These are phyloP conservation scores for Trypanosoma cruzi DNA, from an alignment of 208 protist species.

Conservation along the genomic window DNA sequence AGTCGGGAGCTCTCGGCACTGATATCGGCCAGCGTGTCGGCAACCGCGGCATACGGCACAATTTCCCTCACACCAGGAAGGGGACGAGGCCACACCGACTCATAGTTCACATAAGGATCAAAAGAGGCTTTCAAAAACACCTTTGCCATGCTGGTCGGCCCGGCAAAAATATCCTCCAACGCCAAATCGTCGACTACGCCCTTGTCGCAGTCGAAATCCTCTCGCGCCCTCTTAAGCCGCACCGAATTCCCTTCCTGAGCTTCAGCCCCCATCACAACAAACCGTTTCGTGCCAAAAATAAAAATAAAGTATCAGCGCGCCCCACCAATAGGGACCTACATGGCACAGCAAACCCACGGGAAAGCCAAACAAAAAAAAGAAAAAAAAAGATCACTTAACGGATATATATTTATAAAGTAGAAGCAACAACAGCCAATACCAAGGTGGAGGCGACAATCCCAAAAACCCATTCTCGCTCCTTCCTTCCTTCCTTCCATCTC, in stretches of 20 bases:
- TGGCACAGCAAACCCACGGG: background rate
- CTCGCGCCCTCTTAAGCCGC: background rate
- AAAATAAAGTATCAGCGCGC: background rate
- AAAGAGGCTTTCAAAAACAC: slow-evolving; percentile 55
- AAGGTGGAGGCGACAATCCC: background rate
- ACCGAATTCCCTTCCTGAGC: background rate
- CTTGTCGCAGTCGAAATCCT: slow-evolving; percentile 25
- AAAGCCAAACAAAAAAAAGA: slow-evolving; percentile 9
- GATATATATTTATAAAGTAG: slow-evolving; percentile 22
- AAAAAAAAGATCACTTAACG: slow-evolving; percentile 18
- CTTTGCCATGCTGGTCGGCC: slow-evolving; percentile 79
- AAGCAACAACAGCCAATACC: background rate
- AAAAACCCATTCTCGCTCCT: background rate
- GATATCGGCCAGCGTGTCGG: slow-evolving; percentile 82
- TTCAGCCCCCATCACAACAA: background rate
- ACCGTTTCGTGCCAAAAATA: background rate
- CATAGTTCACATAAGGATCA: slow-evolving; percentile 38
- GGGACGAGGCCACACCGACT: slow-evolving; percentile 49
- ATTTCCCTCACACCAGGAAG: slow-evolving; percentile 11
- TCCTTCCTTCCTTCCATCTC: background rate
- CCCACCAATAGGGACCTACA: background rate
- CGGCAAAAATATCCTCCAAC: slow-evolving; percentile 26
- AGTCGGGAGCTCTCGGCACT: slow-evolving; percentile 86
- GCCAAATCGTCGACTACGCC: slow-evolving; percentile 30
- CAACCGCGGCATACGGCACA: slow-evolving; percentile 79